Base-by-base conservation (phyloP, 1,284 basidiomycete species). In the Exsudoporus floridanus region DNA sequence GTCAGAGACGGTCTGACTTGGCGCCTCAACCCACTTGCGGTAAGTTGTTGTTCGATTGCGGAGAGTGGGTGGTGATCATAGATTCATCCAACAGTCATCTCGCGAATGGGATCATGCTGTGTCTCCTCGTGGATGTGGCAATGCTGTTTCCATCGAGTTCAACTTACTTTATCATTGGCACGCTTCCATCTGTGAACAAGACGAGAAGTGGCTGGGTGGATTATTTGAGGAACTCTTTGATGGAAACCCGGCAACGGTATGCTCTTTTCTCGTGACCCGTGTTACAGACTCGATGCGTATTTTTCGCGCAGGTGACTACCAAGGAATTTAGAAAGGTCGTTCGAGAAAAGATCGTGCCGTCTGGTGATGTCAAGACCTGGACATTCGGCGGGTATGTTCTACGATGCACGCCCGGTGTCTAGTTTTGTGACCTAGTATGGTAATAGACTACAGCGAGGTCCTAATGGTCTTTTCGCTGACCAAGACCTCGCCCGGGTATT, bases 81-180 rank as follows among this genome's bases (percentile, higher is more conserved):
- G 1, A 14, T 18, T 21, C 4, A 5, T 13, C 14, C 30, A 28
- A 54, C 30, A 66, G 68, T 13, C 45, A 8, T 70, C 56, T 47
- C 64, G 64, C 7, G 61, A 68, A 40, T 25, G 46, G 3, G 49
- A 60, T 31, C 69, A 67, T 38, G 23, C 14, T 0, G 28, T 69
- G 9, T 68, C 80, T n/a, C 76, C 78, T 28, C 78, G 81, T 16
- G 89, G 89, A 23, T 73, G 82, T 62, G 89, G 90, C 36, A 92
- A 91, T 61, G 81, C 80, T 42, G 79, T 81, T 55, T 85, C 86
- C 0, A 69, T 90, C 46, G 90, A 92, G 66, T 89, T 89, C 71
- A 89, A 88, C 62, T 71, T 87, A 7, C 70, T 89, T 14, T 90
- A 89, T 65, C 74, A 82, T 41, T 92, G 89, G 90, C 90, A 92